phyloP scores from a whole-genome alignment of 805 yeast genomes.

The Blastobotrys terrestris region DNA sequence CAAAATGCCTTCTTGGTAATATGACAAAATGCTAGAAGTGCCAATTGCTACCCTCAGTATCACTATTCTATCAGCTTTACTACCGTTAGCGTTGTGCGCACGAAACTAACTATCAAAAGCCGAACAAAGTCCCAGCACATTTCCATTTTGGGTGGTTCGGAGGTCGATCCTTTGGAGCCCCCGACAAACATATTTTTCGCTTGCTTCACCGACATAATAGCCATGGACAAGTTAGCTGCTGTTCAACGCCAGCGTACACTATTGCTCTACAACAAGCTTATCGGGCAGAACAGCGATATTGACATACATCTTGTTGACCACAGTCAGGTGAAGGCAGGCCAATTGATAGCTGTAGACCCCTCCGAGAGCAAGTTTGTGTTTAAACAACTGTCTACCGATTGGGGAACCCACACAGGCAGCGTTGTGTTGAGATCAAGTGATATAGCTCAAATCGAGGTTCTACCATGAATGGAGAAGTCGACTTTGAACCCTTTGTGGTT shows the following conservation, averaged over 20 bases:
- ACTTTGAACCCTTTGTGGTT: slow-evolving; percentile 17
- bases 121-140: too few species aligned
- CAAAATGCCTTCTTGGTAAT: too few species aligned
- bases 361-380: slow-evolving; percentile 18
- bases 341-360: slow-evolving; percentile 18
- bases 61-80: too few species aligned
- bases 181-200: neutral
- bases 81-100: too few species aligned
- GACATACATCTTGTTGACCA: slow-evolving; percentile 8
- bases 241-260: neutral
- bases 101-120: too few species aligned
- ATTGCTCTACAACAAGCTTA: neutral
- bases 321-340: slow-evolving; percentile 10
- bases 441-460: slow-evolving; percentile 12
- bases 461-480: neutral
- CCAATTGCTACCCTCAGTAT: too few species aligned
- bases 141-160: neutral
- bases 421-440: slow-evolving; percentile 18
- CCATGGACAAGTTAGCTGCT: neutral
- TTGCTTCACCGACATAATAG: neutral
- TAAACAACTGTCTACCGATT: slow-evolving; percentile 15
- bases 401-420: slow-evolving; percentile 14
- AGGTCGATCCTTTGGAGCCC: neutral
- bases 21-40: too few species aligned
- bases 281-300: slow-evolving; percentile 5